Evolutionary conservation across 441 rosid species (phyloP).

Genomic region (Erodium chrysanthum): DNA sequence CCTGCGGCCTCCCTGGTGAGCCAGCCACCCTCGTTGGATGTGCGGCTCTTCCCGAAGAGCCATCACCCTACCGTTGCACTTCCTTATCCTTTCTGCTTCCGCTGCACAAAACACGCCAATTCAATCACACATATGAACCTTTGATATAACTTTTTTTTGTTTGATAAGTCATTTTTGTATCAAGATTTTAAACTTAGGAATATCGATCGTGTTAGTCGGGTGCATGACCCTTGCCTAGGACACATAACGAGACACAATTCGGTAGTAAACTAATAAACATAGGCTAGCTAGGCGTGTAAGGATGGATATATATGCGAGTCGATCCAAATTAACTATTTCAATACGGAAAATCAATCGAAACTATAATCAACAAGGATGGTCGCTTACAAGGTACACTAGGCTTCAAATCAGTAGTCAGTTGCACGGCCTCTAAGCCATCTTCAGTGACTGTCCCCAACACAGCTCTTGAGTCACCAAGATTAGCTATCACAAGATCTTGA

Average conservation of each 20-base stretch:
- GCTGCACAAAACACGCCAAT: conserved; percentile 25
- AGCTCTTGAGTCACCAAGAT: conserved; percentile 88
- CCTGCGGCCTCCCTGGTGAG: too few relatives aligned
- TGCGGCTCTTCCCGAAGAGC: too few relatives aligned
- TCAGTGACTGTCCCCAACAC: conserved; percentile 44
- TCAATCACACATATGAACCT: too few relatives aligned
- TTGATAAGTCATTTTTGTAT: too few relatives aligned
- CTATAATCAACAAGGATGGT: background rate
- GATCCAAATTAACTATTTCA: too few relatives aligned
- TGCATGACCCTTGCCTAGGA: too few relatives aligned
- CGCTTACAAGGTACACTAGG: conserved; percentile 31
- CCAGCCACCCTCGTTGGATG: too few relatives aligned
- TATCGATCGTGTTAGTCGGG: too few relatives aligned
- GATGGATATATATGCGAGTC: background rate
- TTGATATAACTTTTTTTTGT: too few relatives aligned
- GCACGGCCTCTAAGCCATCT: conserved; percentile 36
- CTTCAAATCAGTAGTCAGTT: conserved; percentile 64
- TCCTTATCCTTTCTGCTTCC: conserved; percentile 44
- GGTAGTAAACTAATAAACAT: background rate
- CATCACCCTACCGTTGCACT: too few relatives aligned
- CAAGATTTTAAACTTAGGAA: too few relatives aligned
- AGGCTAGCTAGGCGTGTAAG: background rate
- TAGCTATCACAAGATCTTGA: conserved; percentile 61
- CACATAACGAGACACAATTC: background rate
- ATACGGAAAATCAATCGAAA: too few relatives aligned